A percentile compares a stretch with the other conserved stretches of the same genome.
These are phyloP conservation scores for Trypanosoma melophagium DNA, from an alignment of 208 protist species.

Conservation along the genomic window DNA sequence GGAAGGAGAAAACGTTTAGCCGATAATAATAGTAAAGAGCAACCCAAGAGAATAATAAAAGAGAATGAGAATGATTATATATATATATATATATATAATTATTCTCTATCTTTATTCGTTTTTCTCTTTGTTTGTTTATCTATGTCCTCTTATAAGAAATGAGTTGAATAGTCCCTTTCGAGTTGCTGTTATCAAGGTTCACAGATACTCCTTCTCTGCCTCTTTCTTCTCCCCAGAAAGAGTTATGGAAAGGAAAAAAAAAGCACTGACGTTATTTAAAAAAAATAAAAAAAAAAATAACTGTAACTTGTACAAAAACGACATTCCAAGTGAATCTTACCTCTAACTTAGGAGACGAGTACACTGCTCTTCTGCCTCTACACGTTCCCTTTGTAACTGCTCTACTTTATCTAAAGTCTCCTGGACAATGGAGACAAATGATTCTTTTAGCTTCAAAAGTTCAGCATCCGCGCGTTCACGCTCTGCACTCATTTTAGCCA, in stretches of 20 bases:
- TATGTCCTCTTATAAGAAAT: no score
- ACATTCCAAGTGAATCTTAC: not conserved
- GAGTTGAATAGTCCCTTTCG: no score
- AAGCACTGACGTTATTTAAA: not conserved
- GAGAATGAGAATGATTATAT: slow-evolving; percentile 7
- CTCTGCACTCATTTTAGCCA: slow-evolving; percentile 7
- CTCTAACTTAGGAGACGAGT: slow-evolving; percentile 6
- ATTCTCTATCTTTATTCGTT: no score
- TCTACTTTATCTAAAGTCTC: slow-evolving; percentile 19
- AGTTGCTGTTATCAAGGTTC: no score
- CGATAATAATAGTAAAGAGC: not conserved
- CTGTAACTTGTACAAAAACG: not conserved
- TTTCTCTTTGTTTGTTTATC: no score
- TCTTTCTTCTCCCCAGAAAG: not conserved
- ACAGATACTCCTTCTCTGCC: no score
- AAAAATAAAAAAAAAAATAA: slow-evolving; percentile 7
- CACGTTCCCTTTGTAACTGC: slow-evolving; percentile 8
- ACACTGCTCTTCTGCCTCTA: slow-evolving; percentile 21
- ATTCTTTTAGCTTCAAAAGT: slow-evolving; percentile 12
- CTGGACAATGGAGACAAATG: slow-evolving; percentile 15
- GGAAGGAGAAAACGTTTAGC: not conserved
- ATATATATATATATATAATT: not conserved
- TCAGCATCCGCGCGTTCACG: slow-evolving; percentile 7
- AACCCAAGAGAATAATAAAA: not conserved
- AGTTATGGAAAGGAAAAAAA: not conserved